Evolutionary conservation across 495 filamentous ascomycete species (phyloP).

Genomic region (Jackrogersella minutella): DNA sequence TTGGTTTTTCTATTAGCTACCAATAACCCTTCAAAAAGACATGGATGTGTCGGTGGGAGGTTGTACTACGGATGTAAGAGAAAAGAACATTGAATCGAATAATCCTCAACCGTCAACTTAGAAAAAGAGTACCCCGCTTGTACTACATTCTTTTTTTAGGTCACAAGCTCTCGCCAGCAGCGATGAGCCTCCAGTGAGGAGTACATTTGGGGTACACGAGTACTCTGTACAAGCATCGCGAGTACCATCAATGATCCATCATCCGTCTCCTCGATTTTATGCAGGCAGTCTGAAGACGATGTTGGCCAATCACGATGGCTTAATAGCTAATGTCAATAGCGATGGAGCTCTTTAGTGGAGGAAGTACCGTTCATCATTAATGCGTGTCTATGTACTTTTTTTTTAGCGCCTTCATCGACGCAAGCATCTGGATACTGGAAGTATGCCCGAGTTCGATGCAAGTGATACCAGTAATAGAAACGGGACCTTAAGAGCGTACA

Average conservation of each 20-base stretch:
- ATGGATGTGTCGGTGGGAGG: conserved; percentile 18
- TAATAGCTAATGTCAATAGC: conserved; percentile 27
- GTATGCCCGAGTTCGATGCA: conserved; percentile 25
- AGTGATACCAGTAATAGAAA: conserved; percentile 29
- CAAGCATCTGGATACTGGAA: conserved; percentile 19
- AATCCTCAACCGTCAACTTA: too few species aligned
- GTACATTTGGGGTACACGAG: conserved; percentile 32
- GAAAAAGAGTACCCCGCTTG: conserved; percentile 25
- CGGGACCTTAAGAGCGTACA: neutral
- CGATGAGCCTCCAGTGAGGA: conserved; percentile 17
- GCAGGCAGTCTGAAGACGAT: conserved; percentile 14
- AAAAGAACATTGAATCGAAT: conserved; percentile 4
- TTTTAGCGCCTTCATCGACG: conserved; percentile 29
- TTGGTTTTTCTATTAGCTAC: conserved; percentile 42
- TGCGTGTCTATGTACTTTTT: neutral
- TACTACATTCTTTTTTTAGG: conserved; percentile 14
- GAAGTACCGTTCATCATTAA: conserved; percentile 8
- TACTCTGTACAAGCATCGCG: conserved; percentile 11
- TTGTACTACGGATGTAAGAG: too few species aligned
- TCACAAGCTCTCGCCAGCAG: conserved; percentile 22
- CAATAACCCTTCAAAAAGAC: conserved; percentile 22
- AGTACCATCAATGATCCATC: neutral
- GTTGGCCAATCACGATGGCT: conserved; percentile 20
- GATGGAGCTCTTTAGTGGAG: neutral
- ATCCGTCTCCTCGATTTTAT: conserved; percentile 1